Evolutionary conservation across 495 filamentous ascomycete genomes (phyloP).

Genomic region (Aspergillus asperescens): DNA sequence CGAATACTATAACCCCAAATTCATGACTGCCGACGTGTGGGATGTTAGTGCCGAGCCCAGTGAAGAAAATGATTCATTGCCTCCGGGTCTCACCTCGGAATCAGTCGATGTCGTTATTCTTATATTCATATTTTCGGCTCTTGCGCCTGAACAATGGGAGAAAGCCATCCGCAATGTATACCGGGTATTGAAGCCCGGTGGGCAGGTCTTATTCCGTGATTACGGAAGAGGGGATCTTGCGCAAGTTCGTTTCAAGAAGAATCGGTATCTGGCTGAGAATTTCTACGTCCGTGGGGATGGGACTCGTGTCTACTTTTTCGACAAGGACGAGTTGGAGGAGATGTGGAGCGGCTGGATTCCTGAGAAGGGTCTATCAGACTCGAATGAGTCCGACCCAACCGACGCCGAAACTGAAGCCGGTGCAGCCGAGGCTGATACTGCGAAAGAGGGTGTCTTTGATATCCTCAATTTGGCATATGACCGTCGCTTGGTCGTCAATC

Average conservation of each 20-base stretch:
- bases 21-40: conserved; percentile 86
- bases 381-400: conserved; percentile 10
- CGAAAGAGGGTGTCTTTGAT: conserved; percentile 49
- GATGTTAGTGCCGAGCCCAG: conserved; percentile 61
- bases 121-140: conserved; percentile 94
- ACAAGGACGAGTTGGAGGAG: conserved; percentile 67
- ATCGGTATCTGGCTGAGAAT: conserved; percentile 86
- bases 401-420: not conserved
- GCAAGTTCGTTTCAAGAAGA: conserved; percentile 94
- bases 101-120: conserved; percentile 86
- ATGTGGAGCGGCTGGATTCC: conserved; percentile 66
- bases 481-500: conserved; percentile 84
- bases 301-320: conserved; percentile 96
- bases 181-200: conserved; percentile 78
- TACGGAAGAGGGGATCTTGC: conserved; percentile 94
- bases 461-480: conserved; percentile 75
- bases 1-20: conserved; percentile 55
- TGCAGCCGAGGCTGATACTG: conserved; percentile 13
- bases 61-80: conserved; percentile 45
- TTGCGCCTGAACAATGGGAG: conserved; percentile 79
- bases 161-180: conserved; percentile 76
- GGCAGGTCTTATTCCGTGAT: conserved; percentile 86
- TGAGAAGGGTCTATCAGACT: conserved; percentile 29
- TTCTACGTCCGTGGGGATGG: conserved; percentile 96
- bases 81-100: conserved; percentile 66